Evolutionary conservation across 306 rosid species (phyloP).

Genomic region (Quillaja saponaria): DNA sequence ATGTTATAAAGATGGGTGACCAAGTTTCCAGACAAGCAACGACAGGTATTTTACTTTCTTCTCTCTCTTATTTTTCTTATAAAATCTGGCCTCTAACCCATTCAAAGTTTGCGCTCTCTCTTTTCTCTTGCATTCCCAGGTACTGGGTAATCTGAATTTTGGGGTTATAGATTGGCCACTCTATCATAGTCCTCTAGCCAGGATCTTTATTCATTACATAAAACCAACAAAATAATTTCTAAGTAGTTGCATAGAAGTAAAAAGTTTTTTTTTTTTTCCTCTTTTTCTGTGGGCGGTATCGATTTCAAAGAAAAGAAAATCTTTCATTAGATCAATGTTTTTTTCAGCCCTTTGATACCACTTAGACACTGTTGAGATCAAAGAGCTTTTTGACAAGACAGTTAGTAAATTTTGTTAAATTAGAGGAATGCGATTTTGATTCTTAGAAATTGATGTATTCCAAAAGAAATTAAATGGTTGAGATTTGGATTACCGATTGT

Average conservation of each 20-base stretch:
- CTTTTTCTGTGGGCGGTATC: background rate
- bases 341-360: background rate
- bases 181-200: background rate
- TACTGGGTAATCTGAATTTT: conserved; percentile 5
- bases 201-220: no score
- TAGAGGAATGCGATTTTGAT: no score
- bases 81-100: background rate
- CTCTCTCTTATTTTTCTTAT: background rate
- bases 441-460: no score
- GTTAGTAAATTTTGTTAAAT: background rate
- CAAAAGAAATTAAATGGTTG: background rate
- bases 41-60: conserved; percentile 44
- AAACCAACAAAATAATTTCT: no score
- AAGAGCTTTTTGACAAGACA: background rate
- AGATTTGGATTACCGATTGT: background rate
- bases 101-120: background rate
- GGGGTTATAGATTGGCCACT: background rate
- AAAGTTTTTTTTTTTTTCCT: background rate
- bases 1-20: conserved; percentile 64
- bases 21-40: conserved; percentile 85
- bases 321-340: background rate
- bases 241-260: no score
- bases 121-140: background rate
- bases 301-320: no score
- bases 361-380: background rate